A percentile compares a stretch with the other conserved stretches of the same genome.
Conservation (phyloP, 1,139 yeast genomes). For the Protomyces lactucae-debilis region DNA sequence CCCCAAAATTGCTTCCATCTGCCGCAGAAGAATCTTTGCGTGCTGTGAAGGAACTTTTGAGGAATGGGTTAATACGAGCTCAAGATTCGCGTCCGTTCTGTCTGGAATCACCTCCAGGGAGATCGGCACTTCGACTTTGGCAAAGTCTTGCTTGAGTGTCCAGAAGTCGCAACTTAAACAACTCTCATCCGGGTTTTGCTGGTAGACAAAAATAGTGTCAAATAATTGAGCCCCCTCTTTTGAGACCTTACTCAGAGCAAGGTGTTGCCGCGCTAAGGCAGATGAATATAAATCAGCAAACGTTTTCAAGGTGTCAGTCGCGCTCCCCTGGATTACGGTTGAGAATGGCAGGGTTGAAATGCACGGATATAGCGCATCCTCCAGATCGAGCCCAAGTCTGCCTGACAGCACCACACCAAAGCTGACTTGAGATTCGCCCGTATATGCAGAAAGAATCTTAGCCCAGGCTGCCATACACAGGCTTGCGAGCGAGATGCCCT, state of each 20-base stretch:
- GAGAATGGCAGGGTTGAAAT: slow-evolving; percentile 33
- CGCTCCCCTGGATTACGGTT: slow-evolving; percentile 27
- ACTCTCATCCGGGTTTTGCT: slow-evolving; percentile 3
- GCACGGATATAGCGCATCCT: slow-evolving; percentile 30
- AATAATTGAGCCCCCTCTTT: slow-evolving; percentile 17
- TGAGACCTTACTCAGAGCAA: slow-evolving; percentile 26
- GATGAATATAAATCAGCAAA: slow-evolving; percentile 7
- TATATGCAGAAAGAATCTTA: slow-evolving; percentile 30
- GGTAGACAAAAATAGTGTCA: slow-evolving; percentile 33
- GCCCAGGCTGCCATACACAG: slow-evolving; percentile 32
- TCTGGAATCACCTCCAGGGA: slow-evolving; percentile 20
- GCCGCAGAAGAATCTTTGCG: slow-evolving; percentile 29
- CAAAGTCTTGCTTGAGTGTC: slow-evolving; percentile 7
- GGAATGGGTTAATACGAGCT: slow-evolving; percentile 8
- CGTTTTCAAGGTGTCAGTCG: slow-evolving; percentile 9
- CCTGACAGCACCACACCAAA: slow-evolving; percentile 34
- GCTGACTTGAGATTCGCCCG: slow-evolving; percentile 31
- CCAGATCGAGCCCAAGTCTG: slow-evolving; percentile 26
- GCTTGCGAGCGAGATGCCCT: slow-evolving; percentile 28
- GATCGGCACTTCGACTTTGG: slow-evolving; percentile 13
- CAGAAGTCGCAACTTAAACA: not conserved
- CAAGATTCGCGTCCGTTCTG: not conserved
- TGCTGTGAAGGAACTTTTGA: slow-evolving; percentile 29
- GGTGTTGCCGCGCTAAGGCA: slow-evolving; percentile 29
- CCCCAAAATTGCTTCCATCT: slow-evolving; percentile 28